phyloP scores from a whole-genome alignment of 257 asterid species.

The Primulina eburnea region DNA sequence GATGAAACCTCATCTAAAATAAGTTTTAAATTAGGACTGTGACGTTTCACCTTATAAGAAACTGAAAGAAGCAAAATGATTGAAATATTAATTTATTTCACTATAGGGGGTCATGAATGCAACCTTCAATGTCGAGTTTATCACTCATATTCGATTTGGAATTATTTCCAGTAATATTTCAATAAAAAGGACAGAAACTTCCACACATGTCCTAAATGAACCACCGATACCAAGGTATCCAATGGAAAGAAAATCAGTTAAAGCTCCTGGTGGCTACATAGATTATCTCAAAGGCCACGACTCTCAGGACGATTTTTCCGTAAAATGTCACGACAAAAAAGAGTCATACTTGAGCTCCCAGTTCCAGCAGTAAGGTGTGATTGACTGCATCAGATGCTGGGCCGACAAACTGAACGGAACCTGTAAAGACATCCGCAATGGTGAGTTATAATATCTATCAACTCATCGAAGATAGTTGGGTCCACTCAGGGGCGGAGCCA shows the following conservation, averaged over 20 bases:
- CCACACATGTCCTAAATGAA: background rate
- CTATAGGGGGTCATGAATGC: too few species aligned
- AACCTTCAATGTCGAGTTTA: too few species aligned
- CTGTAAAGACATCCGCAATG: constrained; percentile 26
- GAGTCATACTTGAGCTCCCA: constrained; percentile 43
- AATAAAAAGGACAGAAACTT: constrained; percentile 8
- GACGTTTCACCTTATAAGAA: background rate
- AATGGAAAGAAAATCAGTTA: background rate
- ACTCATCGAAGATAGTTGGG: too few species aligned
- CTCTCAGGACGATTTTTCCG: background rate
- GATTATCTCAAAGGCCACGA: background rate
- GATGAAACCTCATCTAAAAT: background rate
- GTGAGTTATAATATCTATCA: too few species aligned
- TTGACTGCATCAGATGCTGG: constrained; percentile 37
- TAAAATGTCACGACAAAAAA: background rate
- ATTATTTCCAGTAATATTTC: background rate
- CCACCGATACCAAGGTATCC: too few species aligned
- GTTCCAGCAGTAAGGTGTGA: constrained; percentile 76
- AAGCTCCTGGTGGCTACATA: background rate
- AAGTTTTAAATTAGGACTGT: background rate
- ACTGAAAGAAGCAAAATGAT: background rate
- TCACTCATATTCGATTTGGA: too few species aligned
- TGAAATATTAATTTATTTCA: background rate
- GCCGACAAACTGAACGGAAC: constrained; percentile 90
- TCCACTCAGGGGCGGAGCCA: too few species aligned